A percentile compares a stretch with the other conserved stretches of the same genome.
Conservation (phyloP, 2,329 filamentous ascomycete genomes). For the Cladophialophora yegresii region DNA sequence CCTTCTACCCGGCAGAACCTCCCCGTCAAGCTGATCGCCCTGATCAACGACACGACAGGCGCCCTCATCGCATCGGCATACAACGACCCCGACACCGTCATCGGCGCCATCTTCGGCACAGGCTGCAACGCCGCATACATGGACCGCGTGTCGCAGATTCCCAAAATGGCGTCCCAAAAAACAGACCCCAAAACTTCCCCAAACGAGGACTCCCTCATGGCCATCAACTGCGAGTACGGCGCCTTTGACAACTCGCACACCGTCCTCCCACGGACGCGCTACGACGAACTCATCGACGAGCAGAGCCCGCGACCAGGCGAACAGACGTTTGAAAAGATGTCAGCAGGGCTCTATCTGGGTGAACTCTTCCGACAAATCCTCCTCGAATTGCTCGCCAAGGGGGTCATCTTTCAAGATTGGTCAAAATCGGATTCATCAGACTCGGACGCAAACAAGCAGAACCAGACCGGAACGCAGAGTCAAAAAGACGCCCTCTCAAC, state of each 20-base stretch:
- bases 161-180: constrained; percentile 63
- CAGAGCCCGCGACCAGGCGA: constrained; percentile 90
- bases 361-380: constrained; percentile 89
- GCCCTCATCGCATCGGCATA: constrained; percentile 91
- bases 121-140: constrained; percentile 90
- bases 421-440: constrained; percentile 60
- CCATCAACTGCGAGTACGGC: constrained; percentile 93
- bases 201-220: constrained; percentile 62
- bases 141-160: constrained; percentile 80
- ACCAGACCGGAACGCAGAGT: constrained; percentile 31
- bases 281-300: constrained; percentile 83
- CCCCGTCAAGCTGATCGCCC: constrained; percentile 77
- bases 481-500: constrained; percentile 64
- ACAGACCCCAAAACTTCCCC: not conserved
- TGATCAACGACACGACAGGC: constrained; percentile 93
- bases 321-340: constrained; percentile 97
- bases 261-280: constrained; percentile 79
- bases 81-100: constrained; percentile 79
- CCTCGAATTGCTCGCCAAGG: constrained; percentile 77
- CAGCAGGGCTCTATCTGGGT: constrained; percentile 87
- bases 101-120: constrained; percentile 93
- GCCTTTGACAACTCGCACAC: constrained; percentile 90
- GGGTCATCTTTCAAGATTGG: constrained; percentile 72
- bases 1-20: constrained; percentile 45
- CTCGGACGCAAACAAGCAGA: not conserved